A percentile compares a stretch with the other conserved stretches of the same genome.
Evolutionary conservation across 1,139 yeast genomes (phyloP).

Genomic region (Yamadazyma diospyri): DNA sequence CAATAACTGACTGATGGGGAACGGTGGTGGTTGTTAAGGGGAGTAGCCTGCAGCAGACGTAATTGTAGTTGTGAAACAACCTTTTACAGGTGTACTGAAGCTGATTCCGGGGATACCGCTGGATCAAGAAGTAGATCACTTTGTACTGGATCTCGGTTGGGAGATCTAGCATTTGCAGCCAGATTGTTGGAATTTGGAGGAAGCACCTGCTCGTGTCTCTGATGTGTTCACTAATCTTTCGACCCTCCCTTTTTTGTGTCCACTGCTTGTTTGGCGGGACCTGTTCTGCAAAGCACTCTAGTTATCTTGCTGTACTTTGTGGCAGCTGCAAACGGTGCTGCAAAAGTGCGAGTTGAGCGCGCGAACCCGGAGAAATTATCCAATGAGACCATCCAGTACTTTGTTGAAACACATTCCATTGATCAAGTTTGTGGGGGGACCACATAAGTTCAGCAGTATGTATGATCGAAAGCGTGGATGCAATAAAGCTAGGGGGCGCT

Average conservation of each 20-base stretch:
- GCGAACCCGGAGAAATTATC: slow-evolving; percentile 5
- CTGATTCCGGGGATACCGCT: neutral
- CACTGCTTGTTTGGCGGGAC: neutral
- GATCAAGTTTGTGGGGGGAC: slow-evolving; percentile 62
- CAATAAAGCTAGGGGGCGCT: no score
- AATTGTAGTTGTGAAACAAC: neutral
- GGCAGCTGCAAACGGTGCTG: neutral
- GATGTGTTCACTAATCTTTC: no score
- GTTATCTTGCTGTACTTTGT: neutral
- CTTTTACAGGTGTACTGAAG: slow-evolving; percentile 1
- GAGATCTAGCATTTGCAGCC: slow-evolving; percentile 8
- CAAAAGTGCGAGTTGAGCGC: no score
- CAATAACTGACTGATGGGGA: neutral
- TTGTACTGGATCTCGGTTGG: slow-evolving; percentile 16
- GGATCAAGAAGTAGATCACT: slow-evolving; percentile 14
- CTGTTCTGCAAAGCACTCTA: neutral
- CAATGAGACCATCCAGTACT: slow-evolving; percentile 29
- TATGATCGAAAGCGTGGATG: slow-evolving; percentile 10
- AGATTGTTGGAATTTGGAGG: no score
- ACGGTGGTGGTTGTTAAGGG: slow-evolving; percentile 3
- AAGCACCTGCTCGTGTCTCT: no score
- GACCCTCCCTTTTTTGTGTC: no score
- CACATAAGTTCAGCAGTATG: slow-evolving; percentile 52
- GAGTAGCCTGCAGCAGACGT: neutral
- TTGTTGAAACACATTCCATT: slow-evolving; percentile 48